Conservation (phyloP, 2,329 filamentous ascomycete genomes). For the Colletotrichum cordylinicola region DNA sequence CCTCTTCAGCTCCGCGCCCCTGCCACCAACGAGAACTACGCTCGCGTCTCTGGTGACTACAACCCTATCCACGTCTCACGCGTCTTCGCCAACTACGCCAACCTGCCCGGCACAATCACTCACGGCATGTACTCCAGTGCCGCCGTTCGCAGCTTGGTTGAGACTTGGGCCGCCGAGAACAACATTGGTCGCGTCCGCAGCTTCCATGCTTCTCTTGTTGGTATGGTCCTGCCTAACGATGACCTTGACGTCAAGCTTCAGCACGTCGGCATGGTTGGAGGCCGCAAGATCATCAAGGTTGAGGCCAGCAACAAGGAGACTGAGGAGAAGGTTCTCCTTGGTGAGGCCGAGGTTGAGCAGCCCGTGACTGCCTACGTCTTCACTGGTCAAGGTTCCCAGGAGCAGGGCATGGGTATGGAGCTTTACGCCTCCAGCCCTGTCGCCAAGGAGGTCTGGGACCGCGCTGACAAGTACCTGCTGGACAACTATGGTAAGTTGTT, state of each 20-base stretch:
- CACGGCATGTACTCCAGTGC: conserved; percentile 99
- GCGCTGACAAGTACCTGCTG: conserved; percentile 96
- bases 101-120: conserved; percentile 94
- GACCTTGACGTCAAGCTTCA: conserved; percentile 93
- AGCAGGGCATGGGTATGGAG: conserved; percentile 99
- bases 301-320: conserved; percentile 95
- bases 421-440: conserved; percentile 92
- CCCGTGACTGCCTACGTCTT: conserved; percentile 97
- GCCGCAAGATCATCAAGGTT: conserved; percentile 99
- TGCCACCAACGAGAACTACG: conserved; percentile 96
- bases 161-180: conserved; percentile 99
- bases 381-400: conserved; percentile 96
- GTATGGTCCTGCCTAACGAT: conserved; percentile 98
- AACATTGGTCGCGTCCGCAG: conserved; percentile 96
- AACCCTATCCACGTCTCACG: conserved; percentile 99
- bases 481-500: conserved; percentile 89
- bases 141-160: conserved; percentile 91
- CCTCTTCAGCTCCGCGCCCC: conserved; percentile 89
- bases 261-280: conserved; percentile 96
- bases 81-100: conserved; percentile 95
- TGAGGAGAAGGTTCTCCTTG: conserved; percentile 93
- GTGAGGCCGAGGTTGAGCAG: conserved; percentile 97
- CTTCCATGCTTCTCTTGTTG: conserved; percentile 96
- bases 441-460: conserved; percentile 96
- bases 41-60: conserved; percentile 96